Percentiles rank a stretch among this genome's conserved stretches.
Evolutionary conservation across 1,284 basidiomycete species (phyloP).

Genomic region (Ustanciosporium gigantosporum): DNA sequence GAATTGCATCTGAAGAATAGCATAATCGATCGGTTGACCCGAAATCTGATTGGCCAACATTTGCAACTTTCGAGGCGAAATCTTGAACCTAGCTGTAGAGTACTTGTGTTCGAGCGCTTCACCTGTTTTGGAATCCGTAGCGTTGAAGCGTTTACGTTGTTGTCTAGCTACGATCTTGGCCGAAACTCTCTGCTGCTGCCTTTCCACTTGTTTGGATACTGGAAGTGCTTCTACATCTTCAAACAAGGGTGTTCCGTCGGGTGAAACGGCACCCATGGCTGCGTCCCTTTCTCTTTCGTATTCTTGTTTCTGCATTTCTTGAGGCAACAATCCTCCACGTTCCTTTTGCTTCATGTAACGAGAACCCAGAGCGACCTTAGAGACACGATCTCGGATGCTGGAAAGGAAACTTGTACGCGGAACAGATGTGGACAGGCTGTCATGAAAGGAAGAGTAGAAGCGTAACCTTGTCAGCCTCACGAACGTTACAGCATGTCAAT

Average conservation of each 20-base stretch:
- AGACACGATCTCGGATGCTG: constrained; percentile 17
- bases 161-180: constrained; percentile 39
- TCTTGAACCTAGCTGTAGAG: constrained; percentile 87
- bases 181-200: constrained; percentile 24
- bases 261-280: constrained; percentile 43
- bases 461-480: background rate
- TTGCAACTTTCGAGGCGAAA: constrained; percentile 89
- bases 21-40: constrained; percentile 69
- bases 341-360: constrained; percentile 17
- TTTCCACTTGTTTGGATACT: constrained; percentile 22
- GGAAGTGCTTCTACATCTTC: constrained; percentile 44
- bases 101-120: constrained; percentile 75
- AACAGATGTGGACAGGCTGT: constrained; percentile 22
- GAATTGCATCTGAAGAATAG: constrained; percentile 95
- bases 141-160: constrained; percentile 51
- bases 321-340: constrained; percentile 48
- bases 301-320: constrained; percentile 36
- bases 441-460: background rate
- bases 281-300: constrained; percentile 39
- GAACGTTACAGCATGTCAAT: too few relatives aligned
- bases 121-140: constrained; percentile 28
- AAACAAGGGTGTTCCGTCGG: constrained; percentile 50
- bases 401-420: constrained; percentile 18
- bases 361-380: constrained; percentile 26
- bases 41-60: constrained; percentile 83